phyloP scores from a whole-genome alignment of 108 stramenopile species.

The Schizochytrium sp. region DNA sequence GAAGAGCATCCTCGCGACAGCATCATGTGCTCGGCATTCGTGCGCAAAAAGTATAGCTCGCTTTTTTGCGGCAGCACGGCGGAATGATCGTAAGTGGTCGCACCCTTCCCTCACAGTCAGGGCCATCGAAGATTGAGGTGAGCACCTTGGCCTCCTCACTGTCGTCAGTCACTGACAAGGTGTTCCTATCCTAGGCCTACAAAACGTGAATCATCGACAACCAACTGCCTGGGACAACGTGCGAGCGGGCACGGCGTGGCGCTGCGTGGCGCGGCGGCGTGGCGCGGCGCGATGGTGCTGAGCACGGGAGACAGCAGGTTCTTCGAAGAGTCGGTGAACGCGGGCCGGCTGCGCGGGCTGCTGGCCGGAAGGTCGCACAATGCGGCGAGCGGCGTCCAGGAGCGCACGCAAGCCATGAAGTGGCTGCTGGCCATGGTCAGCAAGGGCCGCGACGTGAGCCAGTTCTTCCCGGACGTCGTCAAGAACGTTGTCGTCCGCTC shows the following conservation, averaged over 20 bases:
- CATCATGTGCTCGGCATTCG: too few relatives aligned
- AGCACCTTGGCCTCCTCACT: too few relatives aligned
- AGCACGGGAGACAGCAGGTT: slow-evolving; percentile 72
- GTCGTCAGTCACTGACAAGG: too few relatives aligned
- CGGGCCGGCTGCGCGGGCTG: slow-evolving; percentile 65
- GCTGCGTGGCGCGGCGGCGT: not conserved
- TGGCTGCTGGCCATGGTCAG: slow-evolving; percentile 73
- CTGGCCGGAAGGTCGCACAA: slow-evolving; percentile 28
- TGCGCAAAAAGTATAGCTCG: too few relatives aligned
- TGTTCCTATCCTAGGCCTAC: too few relatives aligned
- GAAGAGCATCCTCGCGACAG: too few relatives aligned
- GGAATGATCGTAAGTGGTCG: too few relatives aligned
- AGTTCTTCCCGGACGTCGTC: slow-evolving; percentile 94
- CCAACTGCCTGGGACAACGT: not conserved
- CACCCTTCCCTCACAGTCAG: too few relatives aligned
- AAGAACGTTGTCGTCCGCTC: slow-evolving; percentile 72
- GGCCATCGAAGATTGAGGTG: too few relatives aligned
- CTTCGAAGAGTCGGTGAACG: slow-evolving; percentile 92
- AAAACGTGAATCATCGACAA: too few relatives aligned
- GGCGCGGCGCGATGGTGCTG: not conserved
- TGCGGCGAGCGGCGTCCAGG: slow-evolving; percentile 54
- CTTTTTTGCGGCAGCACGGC: too few relatives aligned
- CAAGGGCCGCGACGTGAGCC: slow-evolving; percentile 74
- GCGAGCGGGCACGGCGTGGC: not conserved
- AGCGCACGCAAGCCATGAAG: slow-evolving; percentile 87